These are phyloP conservation scores for Solanum corneliomulleri DNA, from an alignment of 257 asterid genomes.

Conservation along the genomic window DNA sequence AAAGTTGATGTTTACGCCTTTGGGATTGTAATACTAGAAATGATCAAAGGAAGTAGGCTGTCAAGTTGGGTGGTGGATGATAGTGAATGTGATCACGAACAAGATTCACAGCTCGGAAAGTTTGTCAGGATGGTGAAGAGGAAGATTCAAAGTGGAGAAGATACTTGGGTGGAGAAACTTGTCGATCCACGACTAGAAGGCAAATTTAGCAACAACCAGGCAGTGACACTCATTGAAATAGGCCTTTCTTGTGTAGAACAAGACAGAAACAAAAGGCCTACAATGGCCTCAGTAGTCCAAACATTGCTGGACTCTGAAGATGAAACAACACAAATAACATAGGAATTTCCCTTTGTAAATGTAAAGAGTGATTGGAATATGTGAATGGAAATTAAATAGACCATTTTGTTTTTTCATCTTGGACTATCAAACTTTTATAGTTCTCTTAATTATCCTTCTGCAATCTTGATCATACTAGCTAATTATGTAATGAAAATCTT, in stretches of 20 bases:
- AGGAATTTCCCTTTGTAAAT: neutral
- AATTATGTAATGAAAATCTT: neutral
- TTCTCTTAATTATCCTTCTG: no score
- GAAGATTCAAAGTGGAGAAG: constrained; percentile 9
- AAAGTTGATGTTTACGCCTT: constrained; percentile 32
- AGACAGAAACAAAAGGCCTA: constrained; percentile 52
- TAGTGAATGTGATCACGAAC: neutral
- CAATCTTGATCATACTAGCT: neutral
- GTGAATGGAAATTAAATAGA: neutral
- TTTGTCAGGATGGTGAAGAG: constrained; percentile 14
- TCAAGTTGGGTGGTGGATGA: constrained; percentile 34
- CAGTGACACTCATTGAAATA: constrained; percentile 18
- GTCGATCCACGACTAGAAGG: constrained; percentile 59
- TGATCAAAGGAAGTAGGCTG: constrained; percentile 43
- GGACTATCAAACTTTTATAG: neutral
- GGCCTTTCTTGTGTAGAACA: constrained; percentile 53
- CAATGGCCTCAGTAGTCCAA: constrained; percentile 61
- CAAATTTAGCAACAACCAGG: constrained; percentile 34
- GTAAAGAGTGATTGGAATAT: neutral
- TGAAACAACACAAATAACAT: neutral
- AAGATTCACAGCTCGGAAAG: constrained; percentile 17
- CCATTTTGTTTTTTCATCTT: neutral
- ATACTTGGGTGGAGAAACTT: constrained; percentile 32
- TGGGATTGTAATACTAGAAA: constrained; percentile 25
- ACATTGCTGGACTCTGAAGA: constrained; percentile 33